Evolutionary conservation across 2,329 filamentous ascomycete species (phyloP).

Genomic region (Trichoderma sp.): DNA sequence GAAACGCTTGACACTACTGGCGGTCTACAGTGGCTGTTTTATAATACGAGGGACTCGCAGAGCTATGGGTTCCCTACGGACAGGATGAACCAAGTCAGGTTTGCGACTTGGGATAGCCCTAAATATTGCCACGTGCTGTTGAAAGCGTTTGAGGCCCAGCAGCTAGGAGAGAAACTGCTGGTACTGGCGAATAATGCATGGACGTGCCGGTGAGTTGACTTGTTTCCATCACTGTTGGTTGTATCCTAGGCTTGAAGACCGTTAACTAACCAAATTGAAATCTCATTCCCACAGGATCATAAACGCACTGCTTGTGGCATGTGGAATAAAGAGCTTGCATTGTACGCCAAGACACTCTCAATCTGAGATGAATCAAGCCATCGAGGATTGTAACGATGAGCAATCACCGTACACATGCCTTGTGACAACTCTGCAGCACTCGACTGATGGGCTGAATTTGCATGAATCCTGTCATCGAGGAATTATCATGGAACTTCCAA

Average conservation of each 20-base stretch:
- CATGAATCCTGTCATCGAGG: background rate
- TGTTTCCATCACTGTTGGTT: background rate
- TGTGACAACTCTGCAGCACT: background rate
- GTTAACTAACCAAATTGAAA: no score
- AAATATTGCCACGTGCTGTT: background rate
- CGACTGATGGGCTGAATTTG: background rate
- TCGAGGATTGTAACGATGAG: background rate
- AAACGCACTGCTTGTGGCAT: background rate
- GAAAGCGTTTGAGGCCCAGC: background rate
- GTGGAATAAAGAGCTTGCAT: background rate
- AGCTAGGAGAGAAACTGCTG: background rate
- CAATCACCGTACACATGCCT: background rate
- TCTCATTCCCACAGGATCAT: background rate
- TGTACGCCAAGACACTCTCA: background rate
- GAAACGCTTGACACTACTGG: background rate
- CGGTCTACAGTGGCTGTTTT: background rate
- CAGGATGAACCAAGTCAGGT: background rate
- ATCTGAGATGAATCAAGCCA: background rate
- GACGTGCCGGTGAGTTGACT: background rate
- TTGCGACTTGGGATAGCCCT: background rate
- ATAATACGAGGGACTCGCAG: background rate
- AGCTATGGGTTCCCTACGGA: background rate
- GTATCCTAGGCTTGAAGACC: background rate
- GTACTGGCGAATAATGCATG: background rate
- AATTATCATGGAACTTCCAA: background rate